Base-by-base conservation (phyloP, 768 basidiomycete species). In the Lactifluus pinguis region DNA sequence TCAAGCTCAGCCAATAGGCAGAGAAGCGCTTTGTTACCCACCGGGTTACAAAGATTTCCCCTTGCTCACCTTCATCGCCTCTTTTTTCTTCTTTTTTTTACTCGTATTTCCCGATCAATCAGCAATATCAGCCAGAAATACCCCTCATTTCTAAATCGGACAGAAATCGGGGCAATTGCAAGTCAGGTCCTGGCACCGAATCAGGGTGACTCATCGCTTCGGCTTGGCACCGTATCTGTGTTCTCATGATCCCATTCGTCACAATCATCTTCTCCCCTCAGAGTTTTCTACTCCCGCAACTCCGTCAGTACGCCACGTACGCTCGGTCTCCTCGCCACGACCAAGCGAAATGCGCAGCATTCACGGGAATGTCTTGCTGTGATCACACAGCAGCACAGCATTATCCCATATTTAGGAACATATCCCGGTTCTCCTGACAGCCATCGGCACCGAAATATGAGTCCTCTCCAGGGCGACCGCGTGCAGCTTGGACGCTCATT, bases 1-100 rank as follows among this genome's bases (percentile, higher is more conserved):
- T 66, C 57, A 59, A 61, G 53, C 65, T 65, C 65, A 61, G 65
- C 62, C 9, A 19, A 13, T 38, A 13, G 38, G 38, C 13, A 38
- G 38, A 38, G 38, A 36, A 4, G 8, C 48, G 15, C 30, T 41
- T 9, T 17, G 15, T 14, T 25, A 25, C 32, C 6, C 15, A n/a
- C 41, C 6, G 41, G 29, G 39, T 54, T 38, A 50, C 29, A 42
- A 42, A 57, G 15, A 42, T 42, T 17, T 42, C 48, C 14, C 15
- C 21, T 44, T 4, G 14, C 42, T 39, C 14, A 14, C 14, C 39
- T 14, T 14, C 29, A 32, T 53, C 15, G 29, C 42, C 53, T 25
- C 32, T 21, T 14, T 51, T 7, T n/a, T 36, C 10, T 38, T 51
- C 50, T 19, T 32, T 2, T 6, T 19, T 2, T 45, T 14, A 45